Evolutionary conservation across 805 yeast species (phyloP).

Genomic region (Debaryomyces prosopidis): DNA sequence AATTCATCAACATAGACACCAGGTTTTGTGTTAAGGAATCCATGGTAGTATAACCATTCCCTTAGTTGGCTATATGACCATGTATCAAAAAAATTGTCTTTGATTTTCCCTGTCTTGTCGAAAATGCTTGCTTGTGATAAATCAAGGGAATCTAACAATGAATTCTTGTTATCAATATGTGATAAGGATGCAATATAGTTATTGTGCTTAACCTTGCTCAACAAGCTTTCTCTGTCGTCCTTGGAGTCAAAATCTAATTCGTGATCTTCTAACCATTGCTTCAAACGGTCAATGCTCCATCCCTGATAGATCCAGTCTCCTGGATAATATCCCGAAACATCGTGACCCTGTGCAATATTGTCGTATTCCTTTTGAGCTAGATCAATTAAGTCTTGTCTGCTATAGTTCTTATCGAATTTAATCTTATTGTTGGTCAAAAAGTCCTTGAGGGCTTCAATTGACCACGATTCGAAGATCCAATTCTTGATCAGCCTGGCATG

Average conservation of each 20-base stretch:
- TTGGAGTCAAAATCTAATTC: constrained; percentile 33
- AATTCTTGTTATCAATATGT: constrained; percentile 30
- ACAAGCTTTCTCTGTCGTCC: constrained; percentile 48
- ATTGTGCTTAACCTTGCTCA: constrained; percentile 45
- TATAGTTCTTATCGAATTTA: constrained; percentile 21
- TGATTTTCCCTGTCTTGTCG: constrained; percentile 40
- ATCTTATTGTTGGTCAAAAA: constrained; percentile 32
- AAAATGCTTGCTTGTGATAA: constrained; percentile 33
- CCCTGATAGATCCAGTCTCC: constrained; percentile 53
- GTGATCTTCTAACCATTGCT: constrained; percentile 48
- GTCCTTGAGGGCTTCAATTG: constrained; percentile 28
- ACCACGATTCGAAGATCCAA: constrained; percentile 56
- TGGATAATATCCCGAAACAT: constrained; percentile 46
- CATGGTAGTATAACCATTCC: constrained; percentile 53
- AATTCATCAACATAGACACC: constrained; percentile 38
- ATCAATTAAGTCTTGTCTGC: constrained; percentile 37
- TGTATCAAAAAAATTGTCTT: constrained; percentile 45
- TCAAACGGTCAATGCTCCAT: constrained; percentile 54
- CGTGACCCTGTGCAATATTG: constrained; percentile 32
- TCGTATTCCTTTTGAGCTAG: constrained; percentile 43
- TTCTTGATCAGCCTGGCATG: constrained; percentile 17
- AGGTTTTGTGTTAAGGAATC: constrained; percentile 19
- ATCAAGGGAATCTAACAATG: constrained; percentile 42
- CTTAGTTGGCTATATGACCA: constrained; percentile 57
- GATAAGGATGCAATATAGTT: constrained; percentile 42